phyloP scores from a whole-genome alignment of 805 yeast genomes.

The Kluyveromyces nonfermentans region DNA sequence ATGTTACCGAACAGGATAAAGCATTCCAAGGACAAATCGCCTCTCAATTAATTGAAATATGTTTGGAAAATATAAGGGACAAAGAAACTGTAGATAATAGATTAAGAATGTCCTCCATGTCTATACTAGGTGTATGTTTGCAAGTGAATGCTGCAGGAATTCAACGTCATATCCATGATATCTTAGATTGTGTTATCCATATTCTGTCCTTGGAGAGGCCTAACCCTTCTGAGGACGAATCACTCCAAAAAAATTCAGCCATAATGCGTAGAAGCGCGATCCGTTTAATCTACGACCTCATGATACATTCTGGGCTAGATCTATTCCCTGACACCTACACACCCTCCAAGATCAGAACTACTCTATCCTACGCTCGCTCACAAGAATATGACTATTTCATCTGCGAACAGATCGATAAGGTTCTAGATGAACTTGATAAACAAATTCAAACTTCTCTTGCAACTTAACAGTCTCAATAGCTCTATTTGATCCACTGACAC shows the following conservation, averaged over 20 bases:
- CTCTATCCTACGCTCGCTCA: conserved; percentile 36
- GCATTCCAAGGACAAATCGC: conserved; percentile 40
- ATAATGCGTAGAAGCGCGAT: conserved; percentile 69
- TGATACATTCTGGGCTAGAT: conserved; percentile 39
- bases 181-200: conserved; percentile 71
- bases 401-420: conserved; percentile 44
- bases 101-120: conserved; percentile 78
- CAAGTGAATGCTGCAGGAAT: conserved; percentile 50
- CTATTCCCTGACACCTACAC: conserved; percentile 41
- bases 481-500: no score
- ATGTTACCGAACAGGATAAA: conserved; percentile 41
- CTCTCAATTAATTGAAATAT: conserved; percentile 33
- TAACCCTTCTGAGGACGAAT: conserved; percentile 22
- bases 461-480: background rate
- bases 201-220: conserved; percentile 51
- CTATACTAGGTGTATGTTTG: conserved; percentile 67
- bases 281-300: conserved; percentile 53
- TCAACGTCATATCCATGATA: conserved; percentile 37
- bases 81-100: conserved; percentile 40
- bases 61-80: conserved; percentile 34
- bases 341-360: conserved; percentile 33
- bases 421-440: background rate
- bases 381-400: conserved; percentile 50
- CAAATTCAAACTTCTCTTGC: background rate
- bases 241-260: conserved; percentile 28